Base-by-base conservation (phyloP, 2,329 filamentous ascomycete species). In the Exophiala dermatitidis region DNA sequence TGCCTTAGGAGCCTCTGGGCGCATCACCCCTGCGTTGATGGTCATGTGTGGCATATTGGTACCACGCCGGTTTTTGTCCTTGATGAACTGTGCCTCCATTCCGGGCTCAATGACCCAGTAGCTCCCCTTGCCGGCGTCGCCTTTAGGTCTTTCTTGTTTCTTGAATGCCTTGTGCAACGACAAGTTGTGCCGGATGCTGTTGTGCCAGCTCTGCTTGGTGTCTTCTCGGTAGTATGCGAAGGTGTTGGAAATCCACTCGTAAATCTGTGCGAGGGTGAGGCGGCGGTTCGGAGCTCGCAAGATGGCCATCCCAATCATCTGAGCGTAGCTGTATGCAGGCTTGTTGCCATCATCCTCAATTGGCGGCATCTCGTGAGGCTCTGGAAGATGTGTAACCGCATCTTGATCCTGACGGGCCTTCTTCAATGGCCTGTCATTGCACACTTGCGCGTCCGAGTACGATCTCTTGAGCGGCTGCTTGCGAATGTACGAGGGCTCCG, bases 191-290 rank as follows among this genome's bases (percentile, higher is more conserved):
- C 93, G 86, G 68, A 98, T 98, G 74, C 93, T 97, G 71, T 98
- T 98, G 71, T 97, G 91, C 93, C 93, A 98, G 59, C 93, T 91
- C 40, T 58, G 56, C 50, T 62, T 63, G 7, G 87, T 83, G 64
- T 96, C 90, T 52, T 84, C 81, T 62, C 81, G 84, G 74, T 97
- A 98, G 71, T 91, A 96, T 3, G 81, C 84, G 68, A 87, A 97
- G 12, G 85, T 90, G 68, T 94, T 88, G n/a, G 89, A 94, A 64
- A 98, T 97, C 91, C 93, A 98, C 68, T 95, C 95, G 78, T 97
- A 98, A 63, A 98, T 98, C 69, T 96, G 90, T 29, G 90, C 84
- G 12, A 98, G 78, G 1, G 93, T 97, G 58, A 97, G 77, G 48
- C 88, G 85, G 56, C 90, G 84, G 57, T 85, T 83, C 8, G 87